Evolutionary conservation across 371 early-diverging fungal species (phyloP).

Genomic region (Haplosporangium sp.): DNA sequence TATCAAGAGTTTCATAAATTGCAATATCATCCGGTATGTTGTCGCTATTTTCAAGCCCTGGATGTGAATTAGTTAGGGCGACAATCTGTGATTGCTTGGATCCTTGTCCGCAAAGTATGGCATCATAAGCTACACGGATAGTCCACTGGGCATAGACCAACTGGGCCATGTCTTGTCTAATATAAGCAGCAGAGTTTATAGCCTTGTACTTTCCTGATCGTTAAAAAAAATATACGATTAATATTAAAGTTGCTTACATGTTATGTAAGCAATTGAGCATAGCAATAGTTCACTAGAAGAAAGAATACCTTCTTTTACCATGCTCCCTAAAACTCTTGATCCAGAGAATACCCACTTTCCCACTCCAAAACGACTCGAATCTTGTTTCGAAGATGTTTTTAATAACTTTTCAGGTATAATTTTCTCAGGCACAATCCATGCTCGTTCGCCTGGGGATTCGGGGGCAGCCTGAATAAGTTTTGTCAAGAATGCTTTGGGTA

Average conservation of each 20-base stretch:
- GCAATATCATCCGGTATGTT: background rate
- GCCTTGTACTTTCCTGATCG: conserved; percentile 30
- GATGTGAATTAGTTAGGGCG: background rate
- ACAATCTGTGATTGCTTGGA: background rate
- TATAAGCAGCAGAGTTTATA: conserved; percentile 27
- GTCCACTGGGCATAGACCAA: conserved; percentile 48
- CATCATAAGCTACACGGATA: conserved; percentile 21
- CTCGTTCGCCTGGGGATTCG: background rate
- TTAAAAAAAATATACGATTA: background rate
- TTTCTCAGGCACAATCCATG: conserved; percentile 47
- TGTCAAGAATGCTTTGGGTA: conserved; percentile 38
- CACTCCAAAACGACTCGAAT: conserved; percentile 9
- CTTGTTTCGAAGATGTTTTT: background rate
- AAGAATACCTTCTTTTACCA: conserved; percentile 42
- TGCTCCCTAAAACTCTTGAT: conserved; percentile 4
- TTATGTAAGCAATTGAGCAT: background rate
- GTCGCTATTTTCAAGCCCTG: background rate
- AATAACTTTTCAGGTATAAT: conserved; percentile 18
- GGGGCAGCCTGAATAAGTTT: conserved; percentile 42
- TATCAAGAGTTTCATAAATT: background rate
- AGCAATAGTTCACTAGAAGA: background rate
- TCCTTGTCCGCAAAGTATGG: background rate
- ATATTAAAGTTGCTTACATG: background rate
- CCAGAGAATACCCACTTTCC: conserved; percentile 37
- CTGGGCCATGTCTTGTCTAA: conserved; percentile 27